These are phyloP conservation scores for Quercus phellos DNA, from an alignment of 331 rosid genomes.

Conservation along the genomic window DNA sequence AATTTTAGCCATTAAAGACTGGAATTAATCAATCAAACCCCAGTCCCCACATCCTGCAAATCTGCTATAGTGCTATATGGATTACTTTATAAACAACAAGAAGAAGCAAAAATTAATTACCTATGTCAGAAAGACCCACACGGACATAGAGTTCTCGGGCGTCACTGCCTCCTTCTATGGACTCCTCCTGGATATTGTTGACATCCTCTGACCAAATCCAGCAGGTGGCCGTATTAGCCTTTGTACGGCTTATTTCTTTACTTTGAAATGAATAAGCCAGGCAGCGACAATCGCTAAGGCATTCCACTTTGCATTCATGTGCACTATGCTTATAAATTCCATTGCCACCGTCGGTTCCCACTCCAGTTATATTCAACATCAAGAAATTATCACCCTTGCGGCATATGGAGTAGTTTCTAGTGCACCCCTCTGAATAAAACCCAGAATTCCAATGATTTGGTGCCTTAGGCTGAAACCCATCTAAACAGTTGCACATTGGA, in stretches of 20 bases:
- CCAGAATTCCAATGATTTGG: conserved; percentile 26
- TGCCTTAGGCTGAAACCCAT: conserved; percentile 36
- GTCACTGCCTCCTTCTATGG: too few relatives aligned
- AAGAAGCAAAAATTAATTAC: neutral
- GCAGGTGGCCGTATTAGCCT: neutral
- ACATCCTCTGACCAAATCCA: conserved; percentile 9
- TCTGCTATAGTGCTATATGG: too few relatives aligned
- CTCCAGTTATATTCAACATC: neutral
- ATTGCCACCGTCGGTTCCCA: neutral
- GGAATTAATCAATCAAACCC: too few relatives aligned
- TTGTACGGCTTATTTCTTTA: neutral
- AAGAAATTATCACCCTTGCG: neutral
- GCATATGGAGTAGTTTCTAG: neutral
- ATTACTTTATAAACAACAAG: too few relatives aligned
- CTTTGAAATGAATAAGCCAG: conserved; percentile 21
- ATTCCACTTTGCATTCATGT: neutral
- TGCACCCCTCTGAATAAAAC: conserved; percentile 32
- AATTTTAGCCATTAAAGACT: too few relatives aligned
- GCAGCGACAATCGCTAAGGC: neutral
- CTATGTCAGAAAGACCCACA: neutral
- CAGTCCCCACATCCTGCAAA: too few relatives aligned
- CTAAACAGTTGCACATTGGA: conserved; percentile 34
- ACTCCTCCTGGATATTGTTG: neutral
- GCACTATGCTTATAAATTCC: neutral
- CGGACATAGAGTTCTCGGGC: neutral